Percentiles rank a stretch among this genome's conserved stretches.
phyloP scores from a whole-genome alignment of 1,284 basidiomycete genomes.

The Golubevia sp. region DNA sequence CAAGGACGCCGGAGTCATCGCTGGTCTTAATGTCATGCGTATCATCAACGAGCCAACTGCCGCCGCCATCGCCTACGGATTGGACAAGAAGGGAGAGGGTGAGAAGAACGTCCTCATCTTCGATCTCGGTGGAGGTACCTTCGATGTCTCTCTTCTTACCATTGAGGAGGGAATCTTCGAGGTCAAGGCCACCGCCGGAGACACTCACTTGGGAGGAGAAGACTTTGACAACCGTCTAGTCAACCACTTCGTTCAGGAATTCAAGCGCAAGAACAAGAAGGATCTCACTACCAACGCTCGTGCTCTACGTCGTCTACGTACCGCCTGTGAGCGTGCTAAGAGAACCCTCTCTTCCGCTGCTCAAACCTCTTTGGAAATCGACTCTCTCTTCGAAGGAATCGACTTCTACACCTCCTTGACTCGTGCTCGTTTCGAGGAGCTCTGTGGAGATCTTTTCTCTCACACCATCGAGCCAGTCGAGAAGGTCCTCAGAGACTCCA shows the following conservation, averaged over 20 bases:
- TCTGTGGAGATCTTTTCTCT: constrained; percentile 96
- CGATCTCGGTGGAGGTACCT: constrained; percentile 98
- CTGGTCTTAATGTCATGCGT: constrained; percentile 88
- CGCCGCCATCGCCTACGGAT: constrained; percentile 91
- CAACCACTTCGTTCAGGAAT: constrained; percentile 97
- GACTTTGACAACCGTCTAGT: constrained; percentile 97
- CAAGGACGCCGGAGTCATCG: constrained; percentile 88
- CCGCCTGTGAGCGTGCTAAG: constrained; percentile 98
- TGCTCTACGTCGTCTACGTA: constrained; percentile 94
- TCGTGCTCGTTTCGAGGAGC: constrained; percentile 97
- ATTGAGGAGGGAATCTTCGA: constrained; percentile 99
- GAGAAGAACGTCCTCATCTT: constrained; percentile 96
- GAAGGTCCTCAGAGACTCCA: constrained; percentile 96
- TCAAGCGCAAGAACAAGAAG: constrained; percentile 99
- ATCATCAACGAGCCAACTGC: constrained; percentile 97
- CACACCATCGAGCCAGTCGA: constrained; percentile 96
- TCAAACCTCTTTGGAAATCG: constrained; percentile 96
- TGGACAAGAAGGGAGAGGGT: constrained; percentile 78
- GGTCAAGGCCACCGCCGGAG: constrained; percentile 98
- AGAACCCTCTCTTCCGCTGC: constrained; percentile 95
- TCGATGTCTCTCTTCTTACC: constrained; percentile 96
- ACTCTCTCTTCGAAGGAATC: constrained; percentile 95
- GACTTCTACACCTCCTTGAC: constrained; percentile 99
- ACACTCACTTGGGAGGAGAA: constrained; percentile 98
- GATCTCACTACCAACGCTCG: constrained; percentile 89